These are phyloP conservation scores for Sporothrix curviconia DNA, from an alignment of 2,329 filamentous ascomycete genomes.

Conservation along the genomic window DNA sequence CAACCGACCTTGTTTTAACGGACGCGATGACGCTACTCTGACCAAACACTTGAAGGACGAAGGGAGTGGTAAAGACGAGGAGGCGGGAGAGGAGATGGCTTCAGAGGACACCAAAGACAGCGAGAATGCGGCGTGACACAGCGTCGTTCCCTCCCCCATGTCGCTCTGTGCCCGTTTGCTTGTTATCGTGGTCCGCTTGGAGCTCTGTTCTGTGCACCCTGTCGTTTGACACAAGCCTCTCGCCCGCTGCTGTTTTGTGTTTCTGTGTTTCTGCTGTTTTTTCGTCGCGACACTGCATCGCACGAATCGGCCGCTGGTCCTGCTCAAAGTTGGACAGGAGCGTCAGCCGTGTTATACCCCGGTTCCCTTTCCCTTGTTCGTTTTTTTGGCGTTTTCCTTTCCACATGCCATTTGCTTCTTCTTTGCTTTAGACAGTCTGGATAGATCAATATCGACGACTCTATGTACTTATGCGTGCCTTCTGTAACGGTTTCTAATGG, in stretches of 20 bases:
- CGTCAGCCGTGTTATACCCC: no score
- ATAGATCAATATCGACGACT: background rate
- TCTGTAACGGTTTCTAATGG: background rate
- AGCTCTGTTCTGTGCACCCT: background rate
- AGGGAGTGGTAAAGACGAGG: background rate
- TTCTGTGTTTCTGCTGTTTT: background rate
- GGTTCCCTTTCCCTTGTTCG: background rate
- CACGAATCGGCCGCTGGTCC: background rate
- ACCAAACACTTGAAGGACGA: conserved; percentile 42
- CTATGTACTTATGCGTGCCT: conserved; percentile 3
- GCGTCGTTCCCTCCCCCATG: conserved; percentile 5
- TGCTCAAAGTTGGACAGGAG: conserved; percentile 13
- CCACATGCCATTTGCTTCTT: background rate
- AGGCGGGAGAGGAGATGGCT: background rate
- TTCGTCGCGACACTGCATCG: background rate
- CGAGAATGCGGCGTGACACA: background rate
- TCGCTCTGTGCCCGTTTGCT: background rate
- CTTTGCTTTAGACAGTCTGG: background rate
- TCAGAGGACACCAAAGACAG: no score
- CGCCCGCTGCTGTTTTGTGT: background rate
- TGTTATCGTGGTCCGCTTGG: no score
- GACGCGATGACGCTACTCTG: conserved; percentile 99
- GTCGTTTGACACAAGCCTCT: background rate
- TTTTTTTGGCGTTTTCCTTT: background rate
- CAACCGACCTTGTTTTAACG: conserved; percentile 95